A percentile compares a stretch with the other conserved stretches of the same genome.
Conservation (phyloP, 2,329 filamentous ascomycete species). For the Trichoderma pleuroti region DNA sequence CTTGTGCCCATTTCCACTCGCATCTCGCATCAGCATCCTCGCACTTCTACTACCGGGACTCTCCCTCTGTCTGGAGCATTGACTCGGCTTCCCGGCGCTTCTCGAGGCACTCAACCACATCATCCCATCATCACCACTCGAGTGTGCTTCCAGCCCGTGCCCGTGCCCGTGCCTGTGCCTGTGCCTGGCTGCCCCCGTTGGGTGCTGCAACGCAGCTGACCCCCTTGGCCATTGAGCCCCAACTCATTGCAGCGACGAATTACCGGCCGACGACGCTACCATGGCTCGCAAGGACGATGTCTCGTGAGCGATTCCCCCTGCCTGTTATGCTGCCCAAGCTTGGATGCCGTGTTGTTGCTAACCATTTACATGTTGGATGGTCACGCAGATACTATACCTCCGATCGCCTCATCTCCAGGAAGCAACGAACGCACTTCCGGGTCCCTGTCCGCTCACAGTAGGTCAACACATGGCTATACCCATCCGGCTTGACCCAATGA, state of each 20-base stretch:
- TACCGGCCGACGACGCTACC: background rate
- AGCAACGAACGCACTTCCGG: conserved; percentile 63
- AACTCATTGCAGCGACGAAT: background rate
- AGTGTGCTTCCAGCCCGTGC: background rate
- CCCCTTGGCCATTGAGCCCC: background rate
- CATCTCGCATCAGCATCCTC: background rate
- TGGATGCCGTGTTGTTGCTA: background rate
- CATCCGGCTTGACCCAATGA: conserved; percentile 19
- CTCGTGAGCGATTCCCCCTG: conserved; percentile 39
- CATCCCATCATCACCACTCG: background rate
- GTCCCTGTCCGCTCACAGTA: conserved; percentile 64
- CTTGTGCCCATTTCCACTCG: background rate
- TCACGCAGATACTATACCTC: conserved; percentile 58
- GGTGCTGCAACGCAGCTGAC: conserved; percentile 17
- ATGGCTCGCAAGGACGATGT: conserved; percentile 57
- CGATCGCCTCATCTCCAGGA: conserved; percentile 59
- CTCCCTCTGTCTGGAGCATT: background rate
- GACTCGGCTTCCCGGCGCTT: background rate
- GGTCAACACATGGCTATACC: conserved; percentile 27
- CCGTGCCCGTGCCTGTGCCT: background rate
- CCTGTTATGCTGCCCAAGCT: background rate
- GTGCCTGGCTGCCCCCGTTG: conserved; percentile 11
- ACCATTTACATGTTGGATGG: conserved; percentile 8
- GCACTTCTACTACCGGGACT: background rate
- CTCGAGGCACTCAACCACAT: background rate